Evolutionary conservation across 106 monocot genomes (phyloP), one percentile per base, ranked within the genome.

Genomic region (Allium sativum): DNA sequence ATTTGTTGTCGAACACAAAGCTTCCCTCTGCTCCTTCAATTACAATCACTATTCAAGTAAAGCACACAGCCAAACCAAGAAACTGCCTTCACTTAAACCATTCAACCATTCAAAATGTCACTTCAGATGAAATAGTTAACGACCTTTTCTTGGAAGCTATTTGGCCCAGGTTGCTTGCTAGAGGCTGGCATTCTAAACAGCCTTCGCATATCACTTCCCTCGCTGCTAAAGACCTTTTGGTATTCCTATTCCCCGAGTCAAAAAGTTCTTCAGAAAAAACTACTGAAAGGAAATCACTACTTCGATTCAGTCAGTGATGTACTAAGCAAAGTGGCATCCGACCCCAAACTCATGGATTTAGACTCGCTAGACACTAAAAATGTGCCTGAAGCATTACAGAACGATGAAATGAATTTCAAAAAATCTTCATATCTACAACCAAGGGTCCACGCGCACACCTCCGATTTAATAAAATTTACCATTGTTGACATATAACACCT

Each of bases 91-190:
- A n/a, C n/a, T n/a, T n/a, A n/a, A n/a, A n/a, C n/a, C n/a, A n/a
- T n/a, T n/a, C n/a, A n/a, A n/a, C n/a, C n/a, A n/a, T n/a, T n/a
- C n/a, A n/a, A n/a, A n/a, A n/a, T n/a, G n/a, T n/a, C n/a, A n/a
- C n/a, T n/a, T n/a, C n/a, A n/a, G n/a, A n/a, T n/a, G n/a, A n/a
- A n/a, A n/a, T n/a, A n/a, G n/a, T n/a, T n/a, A 87, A 82, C 74
- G 95, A 96, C 76, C 77, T 96, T 6, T 96, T 96, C 65, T 91
- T 90, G 90, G 95, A 96, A 64, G 90, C 95, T 18, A 79, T 96
- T 10, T 96, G 93, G 93, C 96, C 96, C 52, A 87, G 91, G 20
- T 66, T 98, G 60, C 91, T 98, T 12, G 82, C 73, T 48, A 82
- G 75, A 59, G 91, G 91, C 0, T 98, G 96, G 96, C 90, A 84